Evolutionary conservation across 2,329 filamentous ascomycete genomes (phyloP), one percentile per base, ranked within the genome.

Genomic region (Colletotrichum sp.): DNA sequence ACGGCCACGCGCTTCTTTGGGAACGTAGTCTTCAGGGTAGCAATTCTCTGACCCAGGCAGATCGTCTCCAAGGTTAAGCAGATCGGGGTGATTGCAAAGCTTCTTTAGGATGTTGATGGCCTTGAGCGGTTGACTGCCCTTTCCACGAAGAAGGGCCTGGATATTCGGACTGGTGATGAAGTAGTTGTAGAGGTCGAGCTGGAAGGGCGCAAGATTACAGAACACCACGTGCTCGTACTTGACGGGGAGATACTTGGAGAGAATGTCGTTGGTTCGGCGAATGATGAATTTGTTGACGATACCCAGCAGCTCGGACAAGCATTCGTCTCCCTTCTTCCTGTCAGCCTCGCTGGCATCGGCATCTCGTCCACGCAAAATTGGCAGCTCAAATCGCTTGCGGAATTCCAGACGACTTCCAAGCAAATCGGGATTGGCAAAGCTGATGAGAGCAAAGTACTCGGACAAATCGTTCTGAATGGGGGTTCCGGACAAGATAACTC

Each of bases 141-240:
- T 99, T 77, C 97, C 97, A 79, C 95, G 93, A 44, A 99, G 90
- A 60, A 99, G 88, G 69, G 95, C 96, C 83, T 98, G 96, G 81
- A 99, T 99, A 76, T 98, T 95, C 0, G 97, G 96, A 76, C 96
- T 98, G 66, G 94, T 95, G 84, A 99, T 96, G 85, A 99, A 99
- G 85, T 98, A 95, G 81, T 98, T 98, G 88, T 99, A 99, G 2
- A 99, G 88, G 79, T 95, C 95, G 71, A 96, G 90, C 84, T 99
- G 97, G 86, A 99, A 99, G 0, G 95, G 95, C 18, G 97, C 94
- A 62, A 98, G 90, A 80, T 96, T 96, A 89, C 97, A 99, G 86
- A 99, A 99, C 1, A 99, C 97, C 34, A 99, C 97, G 83, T 99
- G 97, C 85, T 99, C 97, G 85, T 99, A 99, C 87, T 99, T 99